Evolutionary conservation across 768 basidiomycete genomes (phyloP).

Genomic region (Phylloporus arenicola): DNA sequence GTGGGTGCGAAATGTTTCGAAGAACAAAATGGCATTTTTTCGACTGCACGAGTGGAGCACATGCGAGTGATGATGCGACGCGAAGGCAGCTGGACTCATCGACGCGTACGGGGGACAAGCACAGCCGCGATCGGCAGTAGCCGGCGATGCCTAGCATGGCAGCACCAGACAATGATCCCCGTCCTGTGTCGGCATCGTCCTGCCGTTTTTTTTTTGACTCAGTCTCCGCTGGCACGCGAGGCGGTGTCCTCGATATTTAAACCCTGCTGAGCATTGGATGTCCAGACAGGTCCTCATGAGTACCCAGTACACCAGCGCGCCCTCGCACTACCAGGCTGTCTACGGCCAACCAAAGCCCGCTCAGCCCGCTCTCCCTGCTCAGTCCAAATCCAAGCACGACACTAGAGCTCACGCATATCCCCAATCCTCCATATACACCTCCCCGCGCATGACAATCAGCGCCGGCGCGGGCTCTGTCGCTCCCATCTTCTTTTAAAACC

Average conservation of each 20-base stretch:
- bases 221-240: conserved; percentile 5
- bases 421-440: conserved; percentile 21
- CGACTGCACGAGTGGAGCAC: not conserved
- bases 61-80: not conserved
- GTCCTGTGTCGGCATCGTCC: conserved; percentile 23
- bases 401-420: conserved; percentile 18
- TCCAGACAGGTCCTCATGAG: conserved; percentile 17
- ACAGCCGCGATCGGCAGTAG: conserved; percentile 6
- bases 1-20: not conserved
- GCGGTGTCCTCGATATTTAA: conserved; percentile 32
- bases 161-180: conserved; percentile 15
- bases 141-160: too few species aligned
- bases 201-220: conserved; percentile 5
- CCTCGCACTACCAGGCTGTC: conserved; percentile 11
- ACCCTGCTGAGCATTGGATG: not conserved
- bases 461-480: conserved; percentile 47
- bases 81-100: not conserved
- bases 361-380: conserved; percentile 10
- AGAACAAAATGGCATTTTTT: not conserved
- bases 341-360: conserved; percentile 21
- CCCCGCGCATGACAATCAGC: conserved; percentile 38
- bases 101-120: not conserved
- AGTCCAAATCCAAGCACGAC: conserved; percentile 19
- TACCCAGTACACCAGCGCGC: conserved; percentile 20
- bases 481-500: conserved; percentile 53